A percentile compares a stretch with the other conserved stretches of the same genome.
Evolutionary conservation across 1,284 basidiomycete species (phyloP).

Genomic region (Rhizoctonia solani): DNA sequence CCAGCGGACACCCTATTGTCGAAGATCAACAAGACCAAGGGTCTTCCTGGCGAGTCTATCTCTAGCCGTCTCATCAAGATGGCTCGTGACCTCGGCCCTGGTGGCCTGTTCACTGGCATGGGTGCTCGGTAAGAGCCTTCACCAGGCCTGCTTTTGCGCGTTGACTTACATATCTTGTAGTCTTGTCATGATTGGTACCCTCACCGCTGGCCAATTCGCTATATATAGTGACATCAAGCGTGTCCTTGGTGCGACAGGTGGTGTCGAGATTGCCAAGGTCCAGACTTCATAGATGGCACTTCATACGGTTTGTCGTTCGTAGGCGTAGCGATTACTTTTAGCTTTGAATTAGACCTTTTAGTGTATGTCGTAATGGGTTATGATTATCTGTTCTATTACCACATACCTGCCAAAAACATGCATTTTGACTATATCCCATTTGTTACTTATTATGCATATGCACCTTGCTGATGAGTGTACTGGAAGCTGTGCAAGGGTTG

Average conservation of each 20-base stretch:
- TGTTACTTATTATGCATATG: background rate
- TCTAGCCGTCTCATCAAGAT: slow-evolving; percentile 53
- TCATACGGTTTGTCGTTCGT: background rate
- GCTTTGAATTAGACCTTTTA: slow-evolving; percentile 21
- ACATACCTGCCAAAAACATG: background rate
- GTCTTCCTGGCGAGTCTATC: slow-evolving; percentile 54
- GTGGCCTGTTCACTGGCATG: slow-evolving; percentile 56
- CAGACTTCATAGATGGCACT: slow-evolving; percentile 14
- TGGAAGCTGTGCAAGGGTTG: too few species aligned
- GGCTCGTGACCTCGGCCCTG: slow-evolving; percentile 51
- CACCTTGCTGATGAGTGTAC: too few species aligned
- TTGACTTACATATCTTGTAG: slow-evolving; percentile 42
- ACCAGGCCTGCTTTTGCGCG: background rate
- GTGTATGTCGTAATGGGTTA: background rate
- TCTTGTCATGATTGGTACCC: slow-evolving; percentile 55
- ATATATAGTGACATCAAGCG: slow-evolving; percentile 56
- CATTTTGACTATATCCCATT: background rate
- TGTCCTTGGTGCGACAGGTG: slow-evolving; percentile 52
- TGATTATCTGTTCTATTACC: background rate
- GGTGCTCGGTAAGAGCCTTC: slow-evolving; percentile 43
- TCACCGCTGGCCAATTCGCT: slow-evolving; percentile 56
- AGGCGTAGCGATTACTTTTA: background rate
- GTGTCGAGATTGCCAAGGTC: slow-evolving; percentile 46
- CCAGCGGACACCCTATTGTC: slow-evolving; percentile 57
- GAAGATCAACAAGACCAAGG: slow-evolving; percentile 64